Percentiles rank a stretch among this genome's conserved stretches.
phyloP scores from a whole-genome alignment of 1,284 basidiomycete species.

The Sporisorium iseilematis-ciliati region DNA sequence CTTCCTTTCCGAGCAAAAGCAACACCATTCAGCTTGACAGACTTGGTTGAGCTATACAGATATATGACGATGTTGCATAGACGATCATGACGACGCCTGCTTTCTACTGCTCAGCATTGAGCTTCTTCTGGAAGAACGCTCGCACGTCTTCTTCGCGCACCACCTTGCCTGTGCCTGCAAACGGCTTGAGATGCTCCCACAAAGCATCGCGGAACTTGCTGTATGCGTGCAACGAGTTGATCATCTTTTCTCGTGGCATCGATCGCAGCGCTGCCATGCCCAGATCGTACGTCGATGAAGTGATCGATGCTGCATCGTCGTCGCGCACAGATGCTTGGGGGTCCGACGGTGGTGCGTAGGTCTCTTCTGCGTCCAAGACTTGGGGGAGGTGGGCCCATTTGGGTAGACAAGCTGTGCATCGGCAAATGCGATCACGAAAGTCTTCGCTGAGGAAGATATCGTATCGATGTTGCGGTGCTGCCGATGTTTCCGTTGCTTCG shows the following conservation, averaged over 20 bases:
- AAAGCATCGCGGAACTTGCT: conserved; percentile 68
- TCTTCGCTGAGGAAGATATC: conserved; percentile 68
- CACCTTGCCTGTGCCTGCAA: conserved; percentile 66
- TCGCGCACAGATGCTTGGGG: conserved; percentile 48
- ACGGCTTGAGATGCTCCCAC: conserved; percentile 70
- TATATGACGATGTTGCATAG: too few relatives aligned
- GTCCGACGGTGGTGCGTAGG: conserved; percentile 67
- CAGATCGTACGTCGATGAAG: conserved; percentile 69
- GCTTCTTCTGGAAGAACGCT: conserved; percentile 66
- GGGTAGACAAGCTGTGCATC: conserved; percentile 59
- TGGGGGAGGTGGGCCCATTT: conserved; percentile 61
- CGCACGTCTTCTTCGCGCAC: conserved; percentile 69
- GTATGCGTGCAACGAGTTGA: conserved; percentile 70
- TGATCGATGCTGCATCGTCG: conserved; percentile 51
- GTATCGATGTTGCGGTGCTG: conserved; percentile 23
- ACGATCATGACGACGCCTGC: neutral
- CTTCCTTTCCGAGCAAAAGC: neutral
- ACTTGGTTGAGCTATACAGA: neutral
- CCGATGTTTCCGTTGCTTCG: neutral
- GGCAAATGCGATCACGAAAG: conserved; percentile 69
- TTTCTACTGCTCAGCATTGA: conserved; percentile 27
- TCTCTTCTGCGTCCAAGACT: conserved; percentile 69
- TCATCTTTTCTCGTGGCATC: conserved; percentile 70
- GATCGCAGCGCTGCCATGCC: conserved; percentile 69
- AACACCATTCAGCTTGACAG: neutral